phyloP scores from a whole-genome alignment of 192 early-diverging fungal genomes.

The Podila epicladia region DNA sequence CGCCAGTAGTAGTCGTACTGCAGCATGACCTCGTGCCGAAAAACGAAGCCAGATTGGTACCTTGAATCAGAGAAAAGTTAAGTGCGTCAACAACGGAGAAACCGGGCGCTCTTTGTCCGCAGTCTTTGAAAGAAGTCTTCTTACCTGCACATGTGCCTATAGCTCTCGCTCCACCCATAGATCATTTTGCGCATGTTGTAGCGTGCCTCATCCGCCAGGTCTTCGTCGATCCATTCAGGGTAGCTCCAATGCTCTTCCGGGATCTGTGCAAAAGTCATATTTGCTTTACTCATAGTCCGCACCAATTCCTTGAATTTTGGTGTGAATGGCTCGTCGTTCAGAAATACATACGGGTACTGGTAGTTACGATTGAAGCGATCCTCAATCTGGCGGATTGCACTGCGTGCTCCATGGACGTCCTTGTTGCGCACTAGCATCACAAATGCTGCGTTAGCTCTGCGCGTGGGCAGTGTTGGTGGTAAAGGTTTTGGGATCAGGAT shows the following conservation, averaged over 20 bases:
- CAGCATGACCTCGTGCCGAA: constrained; percentile 72
- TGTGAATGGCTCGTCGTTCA: constrained; percentile 82
- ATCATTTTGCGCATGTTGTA: constrained; percentile 61
- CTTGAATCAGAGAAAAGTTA: constrained; percentile 9
- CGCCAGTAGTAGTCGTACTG: constrained; percentile 91
- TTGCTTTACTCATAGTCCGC: constrained; percentile 62
- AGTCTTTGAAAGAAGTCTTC: not conserved
- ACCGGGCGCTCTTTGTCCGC: not conserved
- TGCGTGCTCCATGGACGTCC: constrained; percentile 68
- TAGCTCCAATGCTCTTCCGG: constrained; percentile 83
- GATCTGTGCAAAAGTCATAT: constrained; percentile 72
- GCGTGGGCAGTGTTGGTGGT: constrained; percentile 7
- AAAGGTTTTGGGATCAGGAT: constrained; percentile 5
- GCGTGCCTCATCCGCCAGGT: constrained; percentile 58
- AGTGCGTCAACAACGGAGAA: not conserved
- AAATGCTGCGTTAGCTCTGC: constrained; percentile 66
- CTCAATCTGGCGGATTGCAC: constrained; percentile 79
- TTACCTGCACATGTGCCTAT: constrained; percentile 82
- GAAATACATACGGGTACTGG: constrained; percentile 88
- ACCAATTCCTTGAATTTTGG: constrained; percentile 72
- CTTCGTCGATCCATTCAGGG: constrained; percentile 81
- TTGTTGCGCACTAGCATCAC: constrained; percentile 81
- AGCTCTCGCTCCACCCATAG: constrained; percentile 74
- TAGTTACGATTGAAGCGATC: constrained; percentile 82
- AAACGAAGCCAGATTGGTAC: constrained; percentile 83